Evolutionary conservation across 768 basidiomycete genomes (phyloP).

Genomic region (Tricholoma saponaceum): DNA sequence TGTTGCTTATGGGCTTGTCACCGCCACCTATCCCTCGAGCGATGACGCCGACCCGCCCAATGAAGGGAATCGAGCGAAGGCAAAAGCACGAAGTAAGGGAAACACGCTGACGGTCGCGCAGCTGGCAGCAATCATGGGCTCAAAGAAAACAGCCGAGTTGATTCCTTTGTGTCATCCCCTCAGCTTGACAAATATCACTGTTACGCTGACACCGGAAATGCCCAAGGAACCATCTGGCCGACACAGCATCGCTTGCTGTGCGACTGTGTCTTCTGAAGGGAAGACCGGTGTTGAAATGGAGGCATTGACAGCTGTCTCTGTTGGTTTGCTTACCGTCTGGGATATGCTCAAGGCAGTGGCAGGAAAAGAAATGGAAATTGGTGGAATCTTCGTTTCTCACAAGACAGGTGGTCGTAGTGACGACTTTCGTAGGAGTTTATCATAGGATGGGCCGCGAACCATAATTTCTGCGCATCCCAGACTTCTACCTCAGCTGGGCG

Average conservation of each 20-base stretch:
- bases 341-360: slow-evolving; percentile 92
- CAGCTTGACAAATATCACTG: slow-evolving; percentile 64
- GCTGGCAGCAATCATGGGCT: slow-evolving; percentile 83
- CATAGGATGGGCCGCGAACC: not conserved
- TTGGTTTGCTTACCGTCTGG: slow-evolving; percentile 81
- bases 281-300: slow-evolving; percentile 94
- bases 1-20: slow-evolving; percentile 62
- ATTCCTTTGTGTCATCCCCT: slow-evolving; percentile 90
- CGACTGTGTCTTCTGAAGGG: slow-evolving; percentile 71
- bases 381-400: slow-evolving; percentile 55
- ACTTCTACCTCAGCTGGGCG: not conserved
- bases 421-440: slow-evolving; percentile 44
- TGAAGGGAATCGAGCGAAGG: slow-evolving; percentile 30
- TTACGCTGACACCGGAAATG: slow-evolving; percentile 50
- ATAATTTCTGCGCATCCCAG: not conserved
- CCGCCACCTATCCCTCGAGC: slow-evolving; percentile 32
- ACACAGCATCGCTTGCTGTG: slow-evolving; percentile 57
- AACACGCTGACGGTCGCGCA: slow-evolving; percentile 74
- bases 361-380: slow-evolving; percentile 82
- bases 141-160: slow-evolving; percentile 77
- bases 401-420: slow-evolving; percentile 78
- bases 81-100: slow-evolving; percentile 61
- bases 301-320: slow-evolving; percentile 78
- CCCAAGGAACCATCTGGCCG: slow-evolving; percentile 13
- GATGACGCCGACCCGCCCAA: slow-evolving; percentile 8